Evolutionary conservation across 164 flowering plant species (phyloP), one percentile per base, ranked within the genome.

Genomic region (Kalanchoe fedtschenkoi): DNA sequence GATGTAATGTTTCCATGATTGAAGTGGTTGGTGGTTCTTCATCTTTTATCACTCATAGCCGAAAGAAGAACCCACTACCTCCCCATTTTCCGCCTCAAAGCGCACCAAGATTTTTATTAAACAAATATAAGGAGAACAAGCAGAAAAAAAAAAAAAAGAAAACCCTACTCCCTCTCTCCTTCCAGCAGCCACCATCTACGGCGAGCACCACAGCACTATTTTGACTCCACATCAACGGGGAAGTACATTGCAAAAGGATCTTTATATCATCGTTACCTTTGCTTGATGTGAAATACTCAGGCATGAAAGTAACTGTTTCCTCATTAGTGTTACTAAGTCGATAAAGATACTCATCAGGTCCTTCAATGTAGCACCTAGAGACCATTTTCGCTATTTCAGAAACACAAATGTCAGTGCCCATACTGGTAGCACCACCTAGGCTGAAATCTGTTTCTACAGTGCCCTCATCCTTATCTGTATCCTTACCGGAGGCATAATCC

Each of bases 171-270:
- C n/a, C n/a, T n/a, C n/a, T n/a, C n/a, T n/a, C n/a, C n/a, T n/a
- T n/a, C n/a, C n/a, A n/a, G n/a, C n/a, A n/a, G n/a, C n/a, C n/a
- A n/a, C n/a, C n/a, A n/a, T n/a, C n/a, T n/a, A n/a, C 95, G 51
- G 93, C 96, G 66, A 95, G 86, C 47, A 95, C 95, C 29, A 91
- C 97, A 33, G 96, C 96, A 78, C 99, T 91, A 60, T 95, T 95
- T 64, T 87, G 82, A 80, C 96, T 91, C 99, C 99, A 95, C 66
- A 95, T 68, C 70, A 95, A 78, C 13, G 97, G 99, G 33, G 86
- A 83, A 30, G 99, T 95, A 68, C 97, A 91, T 67, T 76, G 89
- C 65, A 95, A 83, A 71, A 95, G 74, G 71, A 95, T 63, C 81
- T 78, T 87, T 63, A 95, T 78, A 65, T 87, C 91, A 38, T 83